phyloP scores from a whole-genome alignment of 1,284 basidiomycete species.

The Grifola frondosa region DNA sequence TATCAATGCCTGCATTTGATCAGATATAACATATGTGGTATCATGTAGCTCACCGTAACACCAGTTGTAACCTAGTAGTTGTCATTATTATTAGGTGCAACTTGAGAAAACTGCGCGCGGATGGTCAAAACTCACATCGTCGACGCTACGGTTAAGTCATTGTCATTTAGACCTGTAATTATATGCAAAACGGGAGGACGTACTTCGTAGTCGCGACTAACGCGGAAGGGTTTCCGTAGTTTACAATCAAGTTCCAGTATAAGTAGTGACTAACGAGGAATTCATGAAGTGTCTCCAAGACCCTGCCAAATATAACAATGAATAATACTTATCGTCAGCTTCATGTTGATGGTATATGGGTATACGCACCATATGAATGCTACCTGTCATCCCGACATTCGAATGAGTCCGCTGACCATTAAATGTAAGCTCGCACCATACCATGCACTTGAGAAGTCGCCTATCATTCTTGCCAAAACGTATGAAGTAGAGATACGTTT shows the following conservation, averaged over 20 bases:
- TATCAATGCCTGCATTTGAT: no score
- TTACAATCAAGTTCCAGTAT: neutral
- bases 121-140: neutral
- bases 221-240: neutral
- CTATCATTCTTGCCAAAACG: no score
- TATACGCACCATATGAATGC: neutral
- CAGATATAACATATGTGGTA: no score
- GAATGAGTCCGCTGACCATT: neutral
- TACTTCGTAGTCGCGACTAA: neutral
- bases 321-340: no score
- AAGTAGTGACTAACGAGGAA: neutral
- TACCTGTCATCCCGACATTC: neutral
- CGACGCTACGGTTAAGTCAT: neutral
- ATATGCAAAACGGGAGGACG: neutral
- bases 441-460: neutral
- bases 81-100: neutral
- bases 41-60: no score
- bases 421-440: neutral
- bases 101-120: neutral
- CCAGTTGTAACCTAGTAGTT: neutral
- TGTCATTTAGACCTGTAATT: neutral
- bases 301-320: neutral
- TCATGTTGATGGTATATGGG: no score
- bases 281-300: neutral
- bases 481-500: slow-evolving; percentile 1